These are phyloP conservation scores for Hypocrella siamensis DNA, from an alignment of 2,329 filamentous ascomycete genomes.

Conservation along the genomic window DNA sequence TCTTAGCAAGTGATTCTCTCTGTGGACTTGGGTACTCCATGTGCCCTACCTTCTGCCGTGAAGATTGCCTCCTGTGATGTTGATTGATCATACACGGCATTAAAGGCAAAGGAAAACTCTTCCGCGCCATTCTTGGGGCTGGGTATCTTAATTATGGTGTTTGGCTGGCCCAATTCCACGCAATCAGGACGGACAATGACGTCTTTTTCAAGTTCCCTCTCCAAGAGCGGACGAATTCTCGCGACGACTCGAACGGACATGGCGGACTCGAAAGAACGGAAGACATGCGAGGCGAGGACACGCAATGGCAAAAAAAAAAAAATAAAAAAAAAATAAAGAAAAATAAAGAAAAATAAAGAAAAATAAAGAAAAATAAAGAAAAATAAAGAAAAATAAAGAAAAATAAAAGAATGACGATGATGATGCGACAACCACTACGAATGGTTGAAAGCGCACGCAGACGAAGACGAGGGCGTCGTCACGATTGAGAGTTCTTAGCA, in stretches of 20 bases:
- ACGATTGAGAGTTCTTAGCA: too few relatives aligned
- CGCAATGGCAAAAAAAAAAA: constrained; percentile 3
- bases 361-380: too few relatives aligned
- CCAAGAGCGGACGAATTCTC: constrained; percentile 74
- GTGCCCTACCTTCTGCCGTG: constrained; percentile 68
- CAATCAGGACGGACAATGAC: constrained; percentile 61
- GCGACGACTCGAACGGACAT: constrained; percentile 77
- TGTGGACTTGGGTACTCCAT: too few relatives aligned
- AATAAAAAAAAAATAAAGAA: constrained; percentile 1
- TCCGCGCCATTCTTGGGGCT: constrained; percentile 87
- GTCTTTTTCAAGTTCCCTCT: constrained; percentile 74
- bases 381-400: too few relatives aligned
- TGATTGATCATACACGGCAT: constrained; percentile 70
- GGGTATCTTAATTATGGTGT: constrained; percentile 68
- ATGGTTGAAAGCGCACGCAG: too few relatives aligned
- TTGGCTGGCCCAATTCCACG: constrained; percentile 42
- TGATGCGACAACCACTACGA: too few relatives aligned
- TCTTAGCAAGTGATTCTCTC: too few relatives aligned
- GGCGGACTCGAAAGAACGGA: constrained; percentile 5
- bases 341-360: not conserved
- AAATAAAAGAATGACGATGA: too few relatives aligned
- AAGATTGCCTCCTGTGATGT: constrained; percentile 80
- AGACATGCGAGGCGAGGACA: constrained; percentile 2
- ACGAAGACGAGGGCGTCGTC: too few relatives aligned
- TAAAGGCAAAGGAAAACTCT: constrained; percentile 89